Base-by-base conservation (phyloP, 2,329 filamentous ascomycete genomes). In the Pseudogymnoascus sp. region DNA sequence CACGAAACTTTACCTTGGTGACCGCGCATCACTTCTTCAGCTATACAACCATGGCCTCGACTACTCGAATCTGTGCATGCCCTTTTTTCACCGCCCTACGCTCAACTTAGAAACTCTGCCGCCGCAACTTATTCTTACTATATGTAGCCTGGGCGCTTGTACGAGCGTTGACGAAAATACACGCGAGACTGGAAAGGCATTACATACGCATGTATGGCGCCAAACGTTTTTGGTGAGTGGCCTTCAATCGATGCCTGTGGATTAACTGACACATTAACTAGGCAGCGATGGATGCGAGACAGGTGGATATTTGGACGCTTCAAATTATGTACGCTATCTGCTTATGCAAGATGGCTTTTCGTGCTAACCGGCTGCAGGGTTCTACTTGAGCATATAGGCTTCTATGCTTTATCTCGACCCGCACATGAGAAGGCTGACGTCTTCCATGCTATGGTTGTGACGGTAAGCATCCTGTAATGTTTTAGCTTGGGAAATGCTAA, bases 401-500 rank as follows among this genome's bases (percentile, higher is more conserved):
- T 64, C 7, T 68, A 68, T 58, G 61, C 63, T 13, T 64, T 68
- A 62, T 59, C 61, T 59, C 65, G 67, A 10, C 62, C 63, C 15
- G 65, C 67, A 33, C 67, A 68, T 63, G 67, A 67, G 44, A 68
- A 67, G 65, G 65, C 67, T 10, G 66, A 67, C 33, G 65, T 68
- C 13, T 63, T 67, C 12, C 67, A 68, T 38, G 65, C 65, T 25
- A 66, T 68, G 33, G 65, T 68, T 51, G 66, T 68, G 9, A 68
- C 67, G 31, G 66, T 68, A 65, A 17, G 66, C 25, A 55, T 33
- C 17, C 8, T 17, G n/a, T 17, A 55, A 17, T 6, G n/a, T 3
- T 55, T 55, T 6, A 2, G 7, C n/a, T 7, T 17, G 17, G 2
- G 17, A 2, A 33, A 33, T 48, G 17, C 29, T 55, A 55, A 55